phyloP scores from a whole-genome alignment of 805 yeast genomes.

The Saccharomycopsis olivae region DNA sequence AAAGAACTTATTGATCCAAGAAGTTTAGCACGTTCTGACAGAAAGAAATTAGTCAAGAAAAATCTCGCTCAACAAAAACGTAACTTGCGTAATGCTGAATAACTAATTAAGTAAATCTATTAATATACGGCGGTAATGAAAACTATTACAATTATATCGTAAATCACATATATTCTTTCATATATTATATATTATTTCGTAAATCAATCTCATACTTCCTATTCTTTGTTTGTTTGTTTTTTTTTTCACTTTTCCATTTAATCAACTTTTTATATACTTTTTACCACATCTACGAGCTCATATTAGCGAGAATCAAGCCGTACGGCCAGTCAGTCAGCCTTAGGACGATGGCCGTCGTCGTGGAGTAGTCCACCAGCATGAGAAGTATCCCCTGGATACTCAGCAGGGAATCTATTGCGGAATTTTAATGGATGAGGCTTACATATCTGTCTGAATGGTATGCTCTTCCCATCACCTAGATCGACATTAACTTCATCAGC shows the following conservation, averaged over 20 bases:
- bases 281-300: neutral
- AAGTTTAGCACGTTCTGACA: conserved; percentile 65
- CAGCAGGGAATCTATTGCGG: neutral
- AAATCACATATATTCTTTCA: neutral
- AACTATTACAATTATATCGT: neutral
- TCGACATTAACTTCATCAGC: conserved; percentile 1
- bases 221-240: no score
- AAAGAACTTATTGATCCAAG: conserved; percentile 82
- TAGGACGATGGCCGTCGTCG: conserved; percentile 11
- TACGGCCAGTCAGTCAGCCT: neutral
- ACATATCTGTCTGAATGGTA: conserved; percentile 12
- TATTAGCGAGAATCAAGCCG: no score
- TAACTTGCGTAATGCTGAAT: conserved; percentile 32
- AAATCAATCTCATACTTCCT: neutral
- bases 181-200: no score
- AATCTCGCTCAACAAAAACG: conserved; percentile 78
- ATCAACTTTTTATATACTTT: neutral
- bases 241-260: neutral
- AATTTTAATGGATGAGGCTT: conserved; percentile 16
- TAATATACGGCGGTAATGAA: no score
- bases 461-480: conserved; percentile 14
- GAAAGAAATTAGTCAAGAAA: conserved; percentile 77
- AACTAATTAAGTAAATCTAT: neutral
- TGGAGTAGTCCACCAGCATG: conserved; percentile 8
- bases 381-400: neutral